Percentiles rank a stretch among this genome's conserved stretches.
Evolutionary conservation across 495 filamentous ascomycete genomes (phyloP).

Genomic region (Astrothelium subdiscretum): DNA sequence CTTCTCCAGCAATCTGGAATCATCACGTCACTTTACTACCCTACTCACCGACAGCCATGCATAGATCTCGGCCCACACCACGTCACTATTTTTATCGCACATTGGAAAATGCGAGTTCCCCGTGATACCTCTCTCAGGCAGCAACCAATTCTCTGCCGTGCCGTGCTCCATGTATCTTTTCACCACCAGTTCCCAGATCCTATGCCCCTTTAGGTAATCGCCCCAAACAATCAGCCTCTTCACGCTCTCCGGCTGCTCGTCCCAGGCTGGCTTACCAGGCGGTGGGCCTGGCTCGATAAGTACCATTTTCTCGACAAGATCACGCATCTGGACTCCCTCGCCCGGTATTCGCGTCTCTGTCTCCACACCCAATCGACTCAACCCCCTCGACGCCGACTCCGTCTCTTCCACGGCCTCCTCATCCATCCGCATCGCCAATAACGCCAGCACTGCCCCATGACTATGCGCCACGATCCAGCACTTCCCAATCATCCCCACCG

Average conservation of each 20-base stretch:
- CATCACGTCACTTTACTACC: neutral
- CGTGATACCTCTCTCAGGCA: neutral
- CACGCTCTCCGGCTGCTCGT: neutral
- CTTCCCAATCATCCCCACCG: neutral
- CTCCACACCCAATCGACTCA: neutral
- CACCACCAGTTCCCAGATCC: neutral
- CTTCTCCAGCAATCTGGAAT: neutral
- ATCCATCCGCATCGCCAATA: neutral
- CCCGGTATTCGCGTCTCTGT: constrained; percentile 19
- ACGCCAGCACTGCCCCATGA: neutral
- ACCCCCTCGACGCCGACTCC: neutral
- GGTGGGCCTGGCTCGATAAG: neutral
- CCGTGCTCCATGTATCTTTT: neutral
- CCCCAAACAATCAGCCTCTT: neutral
- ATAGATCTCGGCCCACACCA: neutral
- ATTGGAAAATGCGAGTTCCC: constrained; percentile 1
- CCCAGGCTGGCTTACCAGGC: neutral
- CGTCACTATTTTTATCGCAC: neutral
- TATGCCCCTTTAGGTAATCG: neutral
- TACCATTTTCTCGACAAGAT: constrained; percentile 25
- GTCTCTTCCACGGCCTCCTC: neutral
- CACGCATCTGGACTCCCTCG: constrained; percentile 52
- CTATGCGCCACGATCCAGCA: constrained; percentile 1
- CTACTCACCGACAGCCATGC: neutral
- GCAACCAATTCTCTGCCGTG: neutral